Conservation (phyloP, 768 basidiomycete species). For the Russula earlei region DNA sequence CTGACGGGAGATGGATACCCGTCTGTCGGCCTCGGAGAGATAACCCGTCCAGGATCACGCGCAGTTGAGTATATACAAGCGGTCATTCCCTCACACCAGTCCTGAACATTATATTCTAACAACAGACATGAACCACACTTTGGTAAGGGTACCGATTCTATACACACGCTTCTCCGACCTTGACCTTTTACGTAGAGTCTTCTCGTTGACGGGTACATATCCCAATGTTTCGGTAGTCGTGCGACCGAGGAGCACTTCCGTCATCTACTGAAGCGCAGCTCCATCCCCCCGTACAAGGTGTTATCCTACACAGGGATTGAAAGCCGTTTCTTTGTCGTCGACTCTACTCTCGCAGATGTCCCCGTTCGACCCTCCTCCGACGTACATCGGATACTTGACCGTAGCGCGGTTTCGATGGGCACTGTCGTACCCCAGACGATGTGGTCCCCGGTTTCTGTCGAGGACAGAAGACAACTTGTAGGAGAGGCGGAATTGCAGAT, state of each 20-base stretch:
- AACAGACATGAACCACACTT: not conserved
- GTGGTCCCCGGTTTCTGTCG: not conserved
- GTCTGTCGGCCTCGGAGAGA: too few relatives aligned
- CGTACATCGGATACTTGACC: not conserved
- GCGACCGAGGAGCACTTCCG: not conserved
- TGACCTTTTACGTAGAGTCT: not conserved
- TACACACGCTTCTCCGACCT: not conserved
- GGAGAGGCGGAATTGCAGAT: constrained; percentile 7
- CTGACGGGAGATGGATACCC: too few relatives aligned
- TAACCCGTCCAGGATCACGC: too few relatives aligned
- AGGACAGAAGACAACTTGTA: not conserved
- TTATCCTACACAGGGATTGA: not conserved
- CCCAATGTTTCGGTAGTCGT: not conserved
- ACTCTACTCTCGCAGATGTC: not conserved
- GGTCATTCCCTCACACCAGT: too few relatives aligned
- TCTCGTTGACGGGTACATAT: constrained; percentile 9
- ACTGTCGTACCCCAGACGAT: constrained; percentile 14
- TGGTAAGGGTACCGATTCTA: not conserved
- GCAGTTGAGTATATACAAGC: not conserved
- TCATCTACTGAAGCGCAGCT: not conserved
- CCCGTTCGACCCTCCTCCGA: not conserved
- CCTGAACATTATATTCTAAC: not conserved
- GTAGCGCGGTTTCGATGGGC: not conserved
- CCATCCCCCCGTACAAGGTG: not conserved
- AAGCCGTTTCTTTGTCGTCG: not conserved